Evolutionary conservation across 805 yeast genomes (phyloP).

Genomic region (Wickerhamiella musiphila): DNA sequence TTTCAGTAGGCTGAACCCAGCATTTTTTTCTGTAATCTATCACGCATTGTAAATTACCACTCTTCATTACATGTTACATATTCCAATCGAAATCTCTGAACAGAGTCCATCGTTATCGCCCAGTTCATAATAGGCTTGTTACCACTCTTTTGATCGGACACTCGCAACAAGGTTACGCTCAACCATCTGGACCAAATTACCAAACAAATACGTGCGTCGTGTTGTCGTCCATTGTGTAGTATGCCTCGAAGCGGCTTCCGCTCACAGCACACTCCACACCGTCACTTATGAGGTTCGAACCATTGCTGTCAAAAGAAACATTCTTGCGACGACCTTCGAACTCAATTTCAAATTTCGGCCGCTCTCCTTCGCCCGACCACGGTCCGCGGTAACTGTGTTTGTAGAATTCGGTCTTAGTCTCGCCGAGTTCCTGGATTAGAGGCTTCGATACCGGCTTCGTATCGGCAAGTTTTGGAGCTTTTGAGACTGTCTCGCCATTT

Average conservation of each 20-base stretch:
- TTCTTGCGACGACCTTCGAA: slow-evolving; percentile 8
- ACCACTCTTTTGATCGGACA: too few relatives aligned
- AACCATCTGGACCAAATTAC: too few relatives aligned
- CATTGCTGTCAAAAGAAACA: slow-evolving; percentile 3
- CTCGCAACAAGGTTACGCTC: too few relatives aligned
- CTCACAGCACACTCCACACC: neutral
- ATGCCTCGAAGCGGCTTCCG: slow-evolving; percentile 6
- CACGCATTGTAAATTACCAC: too few relatives aligned
- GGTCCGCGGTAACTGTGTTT: slow-evolving; percentile 11
- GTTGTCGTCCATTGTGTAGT: slow-evolving; percentile 10
- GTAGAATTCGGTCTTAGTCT: slow-evolving; percentile 5
- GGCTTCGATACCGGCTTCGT: slow-evolving; percentile 2
- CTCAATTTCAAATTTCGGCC: slow-evolving; percentile 12
- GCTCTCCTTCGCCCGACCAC: slow-evolving; percentile 7
- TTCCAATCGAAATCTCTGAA: too few relatives aligned
- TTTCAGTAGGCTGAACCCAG: too few relatives aligned
- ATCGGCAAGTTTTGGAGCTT: neutral
- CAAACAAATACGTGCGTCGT: slow-evolving; percentile 14
- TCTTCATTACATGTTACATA: too few relatives aligned
- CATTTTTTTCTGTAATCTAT: too few relatives aligned
- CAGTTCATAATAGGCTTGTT: too few relatives aligned
- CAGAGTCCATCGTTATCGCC: too few relatives aligned
- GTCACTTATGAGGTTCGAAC: neutral
- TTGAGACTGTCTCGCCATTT: neutral
- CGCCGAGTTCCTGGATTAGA: slow-evolving; percentile 2